Evolutionary conservation across 352 stramenopile species (phyloP), one percentile per base, ranked within the genome.

Genomic region (Globisporangium polare): DNA sequence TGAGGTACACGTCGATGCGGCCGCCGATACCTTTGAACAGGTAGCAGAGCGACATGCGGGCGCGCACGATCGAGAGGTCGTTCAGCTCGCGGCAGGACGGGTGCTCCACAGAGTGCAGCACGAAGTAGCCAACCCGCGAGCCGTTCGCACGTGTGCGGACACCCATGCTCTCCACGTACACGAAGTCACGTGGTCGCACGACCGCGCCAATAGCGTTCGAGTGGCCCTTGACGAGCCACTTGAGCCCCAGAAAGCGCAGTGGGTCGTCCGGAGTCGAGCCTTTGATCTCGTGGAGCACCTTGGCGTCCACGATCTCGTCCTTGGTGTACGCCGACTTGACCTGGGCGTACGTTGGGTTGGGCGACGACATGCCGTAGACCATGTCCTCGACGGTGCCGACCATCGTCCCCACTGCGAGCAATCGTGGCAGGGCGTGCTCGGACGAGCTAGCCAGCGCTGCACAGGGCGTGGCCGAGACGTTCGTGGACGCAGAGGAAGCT

Each of bases 41-140:
- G 26, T 72, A 77, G 53, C 71, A 79, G 22, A 65, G 72, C 7
- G 78, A 85, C 41, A 86, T 64, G 46, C 66, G 59, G 5, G 62
- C 73, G 35, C 79, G 62, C 39, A 84, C 54, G 12, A 87, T 69
- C 5, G 65, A 66, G 2, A 72, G 65, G 29, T 69, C 46, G 39
- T 66, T 61, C 17, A 72, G 74, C n/a, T 57, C 58, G 1, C 60
- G 39, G 29, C 65, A 55, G 26, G 76, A 58, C 8, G 73, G 62
- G 41, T 88, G 64, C 31, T 78, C 77, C 24, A 90, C 73, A 33
- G 80, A 90, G 58, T 91, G 82, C 58, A 83, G 65, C 29, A 91
- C 69, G 15, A 75, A 75, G 65, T 84, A 89, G 35, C 82, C 17
- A 78, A 65, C 35, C 67, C 60, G 24, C 62, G 66, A 58, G 51